Conservation (phyloP, 2,329 filamentous ascomycete species). For the Diplodia sapinea region DNA sequence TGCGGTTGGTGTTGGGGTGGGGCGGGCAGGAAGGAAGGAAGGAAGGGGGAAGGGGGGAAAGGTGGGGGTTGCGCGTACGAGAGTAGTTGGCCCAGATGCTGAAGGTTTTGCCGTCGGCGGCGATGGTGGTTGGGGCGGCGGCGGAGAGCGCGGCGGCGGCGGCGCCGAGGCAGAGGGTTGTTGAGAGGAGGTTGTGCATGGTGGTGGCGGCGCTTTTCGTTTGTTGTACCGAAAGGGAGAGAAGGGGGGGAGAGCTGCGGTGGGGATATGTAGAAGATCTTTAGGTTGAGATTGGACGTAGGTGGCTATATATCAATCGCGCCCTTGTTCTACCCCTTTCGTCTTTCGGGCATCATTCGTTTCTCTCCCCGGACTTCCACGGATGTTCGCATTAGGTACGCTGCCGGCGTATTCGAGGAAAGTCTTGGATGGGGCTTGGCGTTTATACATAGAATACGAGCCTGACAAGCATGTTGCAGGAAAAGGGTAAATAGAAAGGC, state of each 20-base stretch:
- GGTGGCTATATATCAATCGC: no score
- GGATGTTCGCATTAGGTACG: background rate
- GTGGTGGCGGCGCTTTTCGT: background rate
- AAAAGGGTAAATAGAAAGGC: background rate
- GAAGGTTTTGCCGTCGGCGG: slow-evolving; percentile 12
- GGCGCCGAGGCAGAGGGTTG: slow-evolving; percentile 3
- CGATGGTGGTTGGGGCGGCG: slow-evolving; percentile 1
- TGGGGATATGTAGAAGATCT: no score
- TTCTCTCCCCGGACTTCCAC: background rate
- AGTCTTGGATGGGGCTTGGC: background rate
- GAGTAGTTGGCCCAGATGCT: slow-evolving; percentile 12
- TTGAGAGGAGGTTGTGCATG: slow-evolving; percentile 1
- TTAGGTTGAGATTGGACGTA: background rate
- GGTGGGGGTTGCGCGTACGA: background rate
- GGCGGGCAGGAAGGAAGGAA: no score
- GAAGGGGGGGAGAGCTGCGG: no score
- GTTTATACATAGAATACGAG: slow-evolving; percentile 1
- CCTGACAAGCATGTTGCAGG: background rate
- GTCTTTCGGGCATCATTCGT: background rate
- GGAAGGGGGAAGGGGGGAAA: no score
- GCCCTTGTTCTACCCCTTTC: background rate
- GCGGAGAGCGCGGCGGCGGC: background rate
- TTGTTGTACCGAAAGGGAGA: no score
- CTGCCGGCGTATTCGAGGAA: background rate
- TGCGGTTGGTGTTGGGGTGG: background rate